phyloP scores from a whole-genome alignment of 805 yeast genomes.

The Candida sanyiensis region DNA sequence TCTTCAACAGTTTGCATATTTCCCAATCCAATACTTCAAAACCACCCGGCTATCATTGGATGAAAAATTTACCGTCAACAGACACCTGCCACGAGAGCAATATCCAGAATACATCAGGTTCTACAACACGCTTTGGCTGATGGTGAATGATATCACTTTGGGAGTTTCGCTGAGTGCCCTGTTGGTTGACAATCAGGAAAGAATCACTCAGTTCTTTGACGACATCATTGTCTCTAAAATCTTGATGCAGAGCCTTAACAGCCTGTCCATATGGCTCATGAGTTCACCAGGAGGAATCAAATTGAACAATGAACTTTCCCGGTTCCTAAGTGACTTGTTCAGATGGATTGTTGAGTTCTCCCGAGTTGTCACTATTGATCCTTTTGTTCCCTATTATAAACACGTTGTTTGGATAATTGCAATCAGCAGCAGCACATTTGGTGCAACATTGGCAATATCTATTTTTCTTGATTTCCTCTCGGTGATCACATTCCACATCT shows the following conservation, averaged over 20 bases:
- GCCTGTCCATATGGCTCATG: conserved; percentile 66
- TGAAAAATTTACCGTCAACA: conserved; percentile 22
- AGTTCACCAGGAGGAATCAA: conserved; percentile 92
- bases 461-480: conserved; percentile 58
- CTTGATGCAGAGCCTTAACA: conserved; percentile 41
- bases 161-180: conserved; percentile 58
- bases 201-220: conserved; percentile 25
- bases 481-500: conserved; percentile 62
- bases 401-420: conserved; percentile 33
- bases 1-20: conserved; percentile 64
- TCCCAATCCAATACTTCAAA: conserved; percentile 73
- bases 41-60: conserved; percentile 29
- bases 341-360: conserved; percentile 80
- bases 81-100: conserved; percentile 37
- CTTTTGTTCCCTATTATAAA: conserved; percentile 26
- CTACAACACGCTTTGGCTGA: conserved; percentile 85
- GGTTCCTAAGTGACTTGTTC: conserved; percentile 79
- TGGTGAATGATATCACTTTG: conserved; percentile 71
- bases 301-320: conserved; percentile 78
- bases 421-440: conserved; percentile 36
- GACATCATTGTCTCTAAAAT: conserved; percentile 31
- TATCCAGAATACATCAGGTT: conserved; percentile 66
- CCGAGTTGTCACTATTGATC: conserved; percentile 29
- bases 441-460: conserved; percentile 68
- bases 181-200: conserved; percentile 33